Base-by-base conservation (phyloP, 1,284 basidiomycete genomes). In the Chiua sp. region DNA sequence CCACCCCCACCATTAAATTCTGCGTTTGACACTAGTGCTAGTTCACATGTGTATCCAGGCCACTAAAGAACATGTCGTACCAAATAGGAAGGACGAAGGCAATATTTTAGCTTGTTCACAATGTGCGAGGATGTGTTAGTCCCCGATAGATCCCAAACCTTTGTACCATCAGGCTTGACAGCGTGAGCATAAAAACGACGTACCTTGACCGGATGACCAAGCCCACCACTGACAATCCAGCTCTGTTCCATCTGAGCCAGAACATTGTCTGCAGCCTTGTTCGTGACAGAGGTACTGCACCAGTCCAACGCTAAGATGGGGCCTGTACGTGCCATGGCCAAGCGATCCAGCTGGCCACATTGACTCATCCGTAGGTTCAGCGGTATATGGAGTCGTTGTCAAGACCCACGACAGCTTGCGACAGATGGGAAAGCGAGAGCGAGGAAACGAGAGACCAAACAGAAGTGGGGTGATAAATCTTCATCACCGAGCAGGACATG, bases 171-270 rank as follows among this genome's bases (percentile, higher is more conserved):
- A 60, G 51, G 28, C 16, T 53, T 2, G 22, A 30, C 22, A 51
- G 4, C 12, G 10, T 12, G 4, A 42, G 44, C 15, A 51, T 23
- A 10, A 48, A 51, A 44, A 28, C 4, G 32, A 52, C 60, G 58
- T 62, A 88, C 92, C 79, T 94, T 94, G 47, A 95, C 92, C 23
- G 84, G 88, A 51, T 87, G 82, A 75, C 96, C 93, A 30, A 94
- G 79, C 0, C 93, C 92, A 8, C 89, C 92, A 64, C 90, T 94
- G 1, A 88, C 90, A 20, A 96, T 80, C 93, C 93, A 96, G 0
- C 92, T 91, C 22, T 56, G 63, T 37, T 72, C 73, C 53, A 52
- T 46, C 26, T 63, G 63, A 16, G 68, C 60, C 11, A 76, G 56
- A 15, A 56, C 59, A 22, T 48, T 63, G 10, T 75, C 72, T 4